Evolutionary conservation across 495 filamentous ascomycete species (phyloP).

Genomic region (Rusavskia elegans): DNA sequence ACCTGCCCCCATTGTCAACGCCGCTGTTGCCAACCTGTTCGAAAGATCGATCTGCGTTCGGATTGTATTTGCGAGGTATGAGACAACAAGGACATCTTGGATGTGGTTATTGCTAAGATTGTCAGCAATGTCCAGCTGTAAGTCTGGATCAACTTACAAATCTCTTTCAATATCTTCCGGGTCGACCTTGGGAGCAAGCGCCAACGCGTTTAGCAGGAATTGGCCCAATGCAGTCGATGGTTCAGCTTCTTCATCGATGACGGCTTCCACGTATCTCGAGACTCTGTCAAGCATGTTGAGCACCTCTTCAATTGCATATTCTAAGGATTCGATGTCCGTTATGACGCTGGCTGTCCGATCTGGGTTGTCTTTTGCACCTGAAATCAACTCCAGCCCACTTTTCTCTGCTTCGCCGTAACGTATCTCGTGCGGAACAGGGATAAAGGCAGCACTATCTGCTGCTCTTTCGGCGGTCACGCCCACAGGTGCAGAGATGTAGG

Average conservation of each 20-base stretch:
- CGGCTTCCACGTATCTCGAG: slow-evolving; percentile 71
- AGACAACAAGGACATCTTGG: slow-evolving; percentile 92
- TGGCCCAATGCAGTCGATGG: slow-evolving; percentile 80
- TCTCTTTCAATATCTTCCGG: slow-evolving; percentile 77
- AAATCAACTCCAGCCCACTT: slow-evolving; percentile 73
- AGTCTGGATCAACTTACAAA: slow-evolving; percentile 42
- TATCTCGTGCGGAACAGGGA: slow-evolving; percentile 86
- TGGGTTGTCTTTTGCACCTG: slow-evolving; percentile 64
- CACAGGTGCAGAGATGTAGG: slow-evolving; percentile 88
- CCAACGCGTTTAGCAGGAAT: slow-evolving; percentile 81
- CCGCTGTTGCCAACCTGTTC: slow-evolving; percentile 77
- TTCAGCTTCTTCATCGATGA: slow-evolving; percentile 51
- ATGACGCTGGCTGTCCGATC: slow-evolving; percentile 52
- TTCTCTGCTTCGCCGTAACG: slow-evolving; percentile 84
- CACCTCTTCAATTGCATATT: slow-evolving; percentile 70
- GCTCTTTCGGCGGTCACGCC: slow-evolving; percentile 90
- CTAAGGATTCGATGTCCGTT: slow-evolving; percentile 76
- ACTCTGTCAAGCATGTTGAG: slow-evolving; percentile 80
- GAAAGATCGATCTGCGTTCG: slow-evolving; percentile 97
- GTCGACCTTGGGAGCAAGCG: slow-evolving; percentile 86
- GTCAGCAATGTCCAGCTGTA: slow-evolving; percentile 1
- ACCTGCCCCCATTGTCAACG: slow-evolving; percentile 47
- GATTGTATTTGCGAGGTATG: slow-evolving; percentile 95
- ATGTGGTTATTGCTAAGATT: slow-evolving; percentile 79
- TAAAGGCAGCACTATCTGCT: slow-evolving; percentile 87